These are phyloP conservation scores for Nidularia pulvinata DNA, from an alignment of 768 basidiomycete species.

Conservation along the genomic window DNA sequence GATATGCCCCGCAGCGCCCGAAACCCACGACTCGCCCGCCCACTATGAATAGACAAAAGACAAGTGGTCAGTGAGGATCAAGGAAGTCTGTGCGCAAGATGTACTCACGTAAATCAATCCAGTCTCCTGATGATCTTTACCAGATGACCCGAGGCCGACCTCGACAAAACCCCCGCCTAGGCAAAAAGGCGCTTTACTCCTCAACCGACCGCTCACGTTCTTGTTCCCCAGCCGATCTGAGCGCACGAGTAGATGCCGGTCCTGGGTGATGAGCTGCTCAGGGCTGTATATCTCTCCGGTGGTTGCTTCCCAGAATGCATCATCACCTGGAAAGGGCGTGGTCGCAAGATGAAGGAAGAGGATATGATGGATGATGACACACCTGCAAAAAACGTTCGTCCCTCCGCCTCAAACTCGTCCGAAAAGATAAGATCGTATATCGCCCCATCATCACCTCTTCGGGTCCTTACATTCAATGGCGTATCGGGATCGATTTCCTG, in stretches of 20 bases:
- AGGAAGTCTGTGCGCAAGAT: background rate
- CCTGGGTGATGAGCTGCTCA: slow-evolving; percentile 5
- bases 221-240: background rate
- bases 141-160: slow-evolving; percentile 1
- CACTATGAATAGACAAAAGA: background rate
- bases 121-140: background rate
- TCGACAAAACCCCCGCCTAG: slow-evolving; percentile 16
- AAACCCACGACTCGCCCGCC: background rate
- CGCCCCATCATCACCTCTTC: background rate
- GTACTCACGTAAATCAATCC: background rate
- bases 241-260: slow-evolving; percentile 3
- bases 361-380: background rate
- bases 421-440: slow-evolving; percentile 47
- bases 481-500: slow-evolving; percentile 10
- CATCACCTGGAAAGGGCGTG: slow-evolving; percentile 5
- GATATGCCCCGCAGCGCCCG: background rate
- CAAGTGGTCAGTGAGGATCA: background rate
- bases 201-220: slow-evolving; percentile 5
- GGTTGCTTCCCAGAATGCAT: slow-evolving; percentile 9
- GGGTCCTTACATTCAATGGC: slow-evolving; percentile 6
- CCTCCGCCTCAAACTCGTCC: slow-evolving; percentile 63
- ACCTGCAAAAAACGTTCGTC: slow-evolving; percentile 20
- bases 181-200: slow-evolving; percentile 9
- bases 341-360: background rate
- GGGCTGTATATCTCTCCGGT: background rate